Base-by-base conservation (phyloP, 768 basidiomycete species). In the Cyathus striatus region DNA sequence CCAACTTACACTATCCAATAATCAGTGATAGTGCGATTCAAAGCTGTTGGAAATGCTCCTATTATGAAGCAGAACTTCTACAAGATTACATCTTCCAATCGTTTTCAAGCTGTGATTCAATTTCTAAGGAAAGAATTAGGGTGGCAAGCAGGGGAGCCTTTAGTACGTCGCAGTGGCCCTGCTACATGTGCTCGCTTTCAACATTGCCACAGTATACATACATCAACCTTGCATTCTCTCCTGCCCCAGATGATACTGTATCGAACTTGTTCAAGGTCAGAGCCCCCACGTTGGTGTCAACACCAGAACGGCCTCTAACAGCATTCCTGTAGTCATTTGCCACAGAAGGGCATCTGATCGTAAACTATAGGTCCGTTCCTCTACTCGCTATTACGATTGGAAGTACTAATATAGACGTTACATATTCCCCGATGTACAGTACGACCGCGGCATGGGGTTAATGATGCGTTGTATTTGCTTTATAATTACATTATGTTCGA, bases 1-100 rank as follows among this genome's bases (percentile, higher is more conserved):
- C 34, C 10, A 14, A 37, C 18, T 20, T 20, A n/a, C 10, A 43
- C 21, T 9, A 18, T 36, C 17, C n/a, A 16, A 12, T 12, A 13
- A 7, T 23, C 33, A 98, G 95, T 97, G 40, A 83, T 97, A 48
- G 90, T 99, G 7, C 83, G 93, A 34, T 99, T 99, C 79, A 94
- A 94, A 61, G 93, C 95, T 2, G 89, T 96, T 7, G 95, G 95
- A 36, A 94, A 95, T 54, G 95, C 94, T 1, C 95, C 95, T 0
- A 93, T 99, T 55, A 96, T 99, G 94, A 94, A 88, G 67, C 90
- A 95, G 66, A 97, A 95, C 68, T 89, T 94, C 54, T 97, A 92
- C 80, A 95, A 94, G 73, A 94, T 97, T 56, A 92, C 93, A 0
- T 88, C 93, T 10, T 83, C 86, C 30, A 93, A 96, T 60, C 76